Base-by-base conservation (phyloP, 768 basidiomycete species). In the Boletus speciosus region DNA sequence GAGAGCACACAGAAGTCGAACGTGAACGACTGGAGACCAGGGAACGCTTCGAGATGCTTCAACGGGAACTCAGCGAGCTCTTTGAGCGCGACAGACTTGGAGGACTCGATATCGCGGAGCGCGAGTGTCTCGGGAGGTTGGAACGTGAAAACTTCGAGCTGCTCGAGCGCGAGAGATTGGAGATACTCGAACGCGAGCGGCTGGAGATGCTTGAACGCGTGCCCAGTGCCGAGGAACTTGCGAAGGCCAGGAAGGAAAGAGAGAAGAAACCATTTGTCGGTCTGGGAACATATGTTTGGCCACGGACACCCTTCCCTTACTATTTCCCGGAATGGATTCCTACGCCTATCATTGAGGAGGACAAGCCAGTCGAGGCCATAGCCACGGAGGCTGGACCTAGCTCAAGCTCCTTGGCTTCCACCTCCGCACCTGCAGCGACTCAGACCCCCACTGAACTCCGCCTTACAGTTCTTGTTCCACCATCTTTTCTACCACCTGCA, bases 401-500 rank as follows among this genome's bases (percentile, higher is more conserved):
- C 67, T 73, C 54, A 62, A 62, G 31, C 59, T 66, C 66, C 62
- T 73, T 54, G 66, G 67, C 11, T 25, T 19, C 38, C 16, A 14
- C 54, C 12, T 54, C 54, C 1, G 48, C 41, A 42, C 36, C 58
- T 25, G 43, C 60, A n/a, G 19, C 31, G 15, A 49, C 53, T 23
- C 63, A 58, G 40, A 56, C 58, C 35, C 66, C 63, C 6, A 67
- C 71, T 2, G 71, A 72, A 46, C 59, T 72, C 19, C 67, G 69
- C 10, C 67, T 79, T 29, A 80, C 82, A 1, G 73, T 88, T 49
- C 68, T 85, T 63, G 77, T 90, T 54, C 85, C 88, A 0, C 71
- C 74, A 23, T 76, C 78, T 2, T 79, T 80, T 61, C 74, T 89
- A 21, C 87, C 86, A 0, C 70, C 75, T 14, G 70, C 76, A 44